Conservation (phyloP, 2,329 filamentous ascomycete genomes). For the Phaeosphaeria sp. region DNA sequence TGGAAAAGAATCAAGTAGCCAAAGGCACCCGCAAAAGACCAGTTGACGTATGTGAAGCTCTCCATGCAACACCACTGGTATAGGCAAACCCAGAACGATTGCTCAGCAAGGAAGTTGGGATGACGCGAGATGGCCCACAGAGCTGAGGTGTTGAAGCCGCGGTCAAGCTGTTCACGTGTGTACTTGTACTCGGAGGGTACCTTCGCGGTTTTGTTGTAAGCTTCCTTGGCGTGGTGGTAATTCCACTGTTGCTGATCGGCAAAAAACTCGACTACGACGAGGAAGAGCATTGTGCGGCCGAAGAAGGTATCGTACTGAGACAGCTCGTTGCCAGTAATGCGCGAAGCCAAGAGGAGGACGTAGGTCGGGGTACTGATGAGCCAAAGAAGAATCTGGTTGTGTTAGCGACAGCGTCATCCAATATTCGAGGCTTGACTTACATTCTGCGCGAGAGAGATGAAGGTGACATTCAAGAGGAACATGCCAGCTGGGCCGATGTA, state of each 20-base stretch:
- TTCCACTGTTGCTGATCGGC: slow-evolving; percentile 94
- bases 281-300: slow-evolving; percentile 60
- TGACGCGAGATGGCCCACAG: slow-evolving; percentile 90
- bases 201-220: slow-evolving; percentile 76
- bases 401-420: background rate
- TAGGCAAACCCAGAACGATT: slow-evolving; percentile 84
- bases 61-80: slow-evolving; percentile 88
- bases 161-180: slow-evolving; percentile 78
- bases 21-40: slow-evolving; percentile 74
- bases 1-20: slow-evolving; percentile 83
- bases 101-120: slow-evolving; percentile 94
- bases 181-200: slow-evolving; percentile 68
- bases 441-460: slow-evolving; percentile 82
- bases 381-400: slow-evolving; percentile 72
- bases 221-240: slow-evolving; percentile 80
- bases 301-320: slow-evolving; percentile 64
- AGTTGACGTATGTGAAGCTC: slow-evolving; percentile 75
- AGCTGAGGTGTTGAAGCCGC: slow-evolving; percentile 84
- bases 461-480: slow-evolving; percentile 85
- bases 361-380: slow-evolving; percentile 83
- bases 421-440: slow-evolving; percentile 39
- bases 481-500: slow-evolving; percentile 70
- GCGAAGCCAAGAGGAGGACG: slow-evolving; percentile 75
- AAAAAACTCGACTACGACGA: slow-evolving; percentile 74
- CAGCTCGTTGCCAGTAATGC: slow-evolving; percentile 61